phyloP scores from a whole-genome alignment of 345 rosid species.

The sweet orange (Citrus sinensis) region DNA sequence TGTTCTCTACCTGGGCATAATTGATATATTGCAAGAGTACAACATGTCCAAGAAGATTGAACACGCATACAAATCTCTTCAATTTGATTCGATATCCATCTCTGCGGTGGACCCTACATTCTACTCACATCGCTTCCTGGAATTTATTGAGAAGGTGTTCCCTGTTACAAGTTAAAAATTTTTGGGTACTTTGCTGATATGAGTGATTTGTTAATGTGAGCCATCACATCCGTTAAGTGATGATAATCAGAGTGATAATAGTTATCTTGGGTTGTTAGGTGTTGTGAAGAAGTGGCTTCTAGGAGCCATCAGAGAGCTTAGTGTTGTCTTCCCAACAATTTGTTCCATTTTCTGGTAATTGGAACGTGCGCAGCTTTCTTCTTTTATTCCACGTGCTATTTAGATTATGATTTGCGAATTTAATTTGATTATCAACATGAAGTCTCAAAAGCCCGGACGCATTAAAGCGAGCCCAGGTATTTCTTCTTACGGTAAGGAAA shows the following conservation, averaged over 20 bases:
- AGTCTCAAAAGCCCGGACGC: background rate
- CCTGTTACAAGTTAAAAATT: conserved; percentile 35
- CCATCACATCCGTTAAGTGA: background rate
- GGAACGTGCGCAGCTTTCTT: background rate
- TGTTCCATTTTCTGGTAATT: background rate
- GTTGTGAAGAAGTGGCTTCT: background rate
- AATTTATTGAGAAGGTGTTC: conserved; percentile 78
- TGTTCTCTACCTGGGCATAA: conserved; percentile 86
- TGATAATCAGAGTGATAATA: background rate
- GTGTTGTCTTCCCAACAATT: background rate
- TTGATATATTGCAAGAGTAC: conserved; percentile 90
- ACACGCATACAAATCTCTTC: conserved; percentile 88
- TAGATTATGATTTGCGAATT: background rate
- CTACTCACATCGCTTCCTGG: conserved; percentile 79
- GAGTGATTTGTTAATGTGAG: too few relatives aligned
- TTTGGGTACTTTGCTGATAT: background rate
- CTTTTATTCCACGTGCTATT: background rate
- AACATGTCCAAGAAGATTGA: conserved; percentile 89
- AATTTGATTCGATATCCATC: conserved; percentile 80
- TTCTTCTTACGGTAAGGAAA: too few relatives aligned
- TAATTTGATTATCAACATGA: background rate
- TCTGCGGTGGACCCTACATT: conserved; percentile 88
- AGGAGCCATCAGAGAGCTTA: background rate
- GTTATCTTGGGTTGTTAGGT: background rate
- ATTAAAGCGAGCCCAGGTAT: too few relatives aligned